Base-by-base conservation (phyloP, 805 yeast species). In the Zygoascus flipseniorum region DNA sequence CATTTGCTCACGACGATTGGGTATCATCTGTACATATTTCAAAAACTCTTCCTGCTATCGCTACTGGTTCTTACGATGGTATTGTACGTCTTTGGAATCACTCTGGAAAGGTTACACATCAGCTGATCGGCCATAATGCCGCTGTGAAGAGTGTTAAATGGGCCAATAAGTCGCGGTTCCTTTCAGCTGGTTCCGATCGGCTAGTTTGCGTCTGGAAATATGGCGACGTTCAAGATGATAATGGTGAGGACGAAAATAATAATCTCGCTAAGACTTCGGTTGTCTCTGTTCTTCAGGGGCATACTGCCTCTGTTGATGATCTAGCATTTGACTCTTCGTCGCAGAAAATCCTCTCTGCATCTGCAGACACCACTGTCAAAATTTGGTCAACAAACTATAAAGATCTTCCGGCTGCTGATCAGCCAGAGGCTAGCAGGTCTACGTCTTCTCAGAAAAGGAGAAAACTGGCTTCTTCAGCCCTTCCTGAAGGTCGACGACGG, bases 1-100 rank as follows among this genome's bases (percentile, higher is more conserved):
- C 95, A 46, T 93, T 85, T 70, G 80, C 82, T 64, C 89, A 92
- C 65, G 96, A 92, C 57, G 99, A 93, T 70, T 93, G 99, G 99
- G 81, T 93, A 23, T 87, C 96, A 20, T 78, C 95, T 1, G 76
- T 85, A 26, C 81, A 80, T 64, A 68, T 83, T 61, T 45, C 69
- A 73, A 61, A 81, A 72, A 69, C 72, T 44, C 76, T 82, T 32
- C 77, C 77, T 63, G 43, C 44, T 14, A 86, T 92, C 52, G 74
- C 89, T 46, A 82, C 93, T 13, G 99, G 98, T 42, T 83, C 95
- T 0, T 93, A 90, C 65, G 99, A 93, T 68, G 98, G 98, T 61
- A 79, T 92, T 31, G 96, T 92, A 23, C 80, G 98, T 58, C 81
- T 93, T 10, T 93, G 90, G 82, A 83, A 88, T 65, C 71, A 80